phyloP scores from a whole-genome alignment of 2,329 filamentous ascomycete genomes.

The Helotiales sp. region DNA sequence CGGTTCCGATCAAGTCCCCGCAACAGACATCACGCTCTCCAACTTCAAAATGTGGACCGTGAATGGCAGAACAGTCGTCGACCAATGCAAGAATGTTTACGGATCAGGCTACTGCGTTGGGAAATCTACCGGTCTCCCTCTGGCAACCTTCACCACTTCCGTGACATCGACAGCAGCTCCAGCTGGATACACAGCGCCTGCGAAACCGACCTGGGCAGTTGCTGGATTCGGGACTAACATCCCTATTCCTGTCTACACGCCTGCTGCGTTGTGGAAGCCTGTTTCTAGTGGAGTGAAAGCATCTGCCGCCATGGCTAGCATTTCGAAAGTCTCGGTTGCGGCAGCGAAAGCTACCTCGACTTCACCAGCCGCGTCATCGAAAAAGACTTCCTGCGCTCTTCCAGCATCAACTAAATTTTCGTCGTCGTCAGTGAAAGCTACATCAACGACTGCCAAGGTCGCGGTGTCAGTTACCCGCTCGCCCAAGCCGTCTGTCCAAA shows the following conservation, averaged over 20 bases:
- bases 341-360: neutral
- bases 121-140: conserved; percentile 25
- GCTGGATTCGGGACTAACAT: conserved; percentile 43
- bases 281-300: neutral
- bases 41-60: conserved; percentile 47
- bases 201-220: conserved; percentile 42
- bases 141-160: conserved; percentile 40
- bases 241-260: conserved; percentile 40
- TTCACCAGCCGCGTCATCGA: neutral
- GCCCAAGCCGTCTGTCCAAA: neutral
- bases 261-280: conserved; percentile 42
- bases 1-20: conserved; percentile 43
- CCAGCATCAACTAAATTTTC: neutral
- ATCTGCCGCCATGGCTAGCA: neutral
- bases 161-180: conserved; percentile 43
- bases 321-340: neutral
- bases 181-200: conserved; percentile 38
- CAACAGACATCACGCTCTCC: conserved; percentile 42
- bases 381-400: neutral
- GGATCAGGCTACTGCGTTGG: conserved; percentile 42
- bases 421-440: neutral
- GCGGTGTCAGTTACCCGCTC: neutral
- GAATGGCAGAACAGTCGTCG: conserved; percentile 35
- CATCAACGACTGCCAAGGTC: neutral
- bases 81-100: conserved; percentile 46